phyloP scores from a whole-genome alignment of 1,284 basidiomycete species.

The Trichosporon sp. region DNA sequence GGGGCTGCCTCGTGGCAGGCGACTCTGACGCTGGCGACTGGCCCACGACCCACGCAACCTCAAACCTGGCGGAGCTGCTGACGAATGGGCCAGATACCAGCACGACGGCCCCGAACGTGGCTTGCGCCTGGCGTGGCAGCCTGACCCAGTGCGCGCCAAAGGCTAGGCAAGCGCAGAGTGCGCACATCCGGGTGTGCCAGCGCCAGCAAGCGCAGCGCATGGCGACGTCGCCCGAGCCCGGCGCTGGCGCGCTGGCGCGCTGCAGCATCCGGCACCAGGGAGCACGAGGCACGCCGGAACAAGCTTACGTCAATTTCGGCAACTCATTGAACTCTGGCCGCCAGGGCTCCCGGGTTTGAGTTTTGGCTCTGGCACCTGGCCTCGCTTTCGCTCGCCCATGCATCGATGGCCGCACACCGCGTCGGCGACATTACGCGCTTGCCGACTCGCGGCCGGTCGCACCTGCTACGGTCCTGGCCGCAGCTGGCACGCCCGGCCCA shows the following conservation, averaged over 20 bases:
- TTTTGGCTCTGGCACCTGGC: background rate
- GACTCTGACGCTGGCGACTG: too few species aligned
- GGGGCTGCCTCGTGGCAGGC: background rate
- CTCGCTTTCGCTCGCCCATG: background rate
- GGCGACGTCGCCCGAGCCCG: too few species aligned
- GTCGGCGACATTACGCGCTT: too few species aligned
- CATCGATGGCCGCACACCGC: too few species aligned
- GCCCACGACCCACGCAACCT: too few species aligned
- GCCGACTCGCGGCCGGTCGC: too few species aligned
- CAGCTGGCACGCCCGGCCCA: too few species aligned
- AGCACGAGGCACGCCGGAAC: background rate
- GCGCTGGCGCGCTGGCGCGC: too few species aligned
- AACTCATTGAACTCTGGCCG: background rate
- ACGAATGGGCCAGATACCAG: background rate
- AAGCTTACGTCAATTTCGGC: slow-evolving; percentile 2
- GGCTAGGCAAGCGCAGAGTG: background rate
- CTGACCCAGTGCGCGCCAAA: background rate
- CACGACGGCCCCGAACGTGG: background rate
- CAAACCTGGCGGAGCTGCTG: too few species aligned
- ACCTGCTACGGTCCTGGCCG: too few species aligned
- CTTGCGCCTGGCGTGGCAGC: too few species aligned
- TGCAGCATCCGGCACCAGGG: background rate
- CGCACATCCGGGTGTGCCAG: background rate
- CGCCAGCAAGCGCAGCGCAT: too few species aligned
- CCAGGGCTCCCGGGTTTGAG: background rate